Evolutionary conservation across 345 rosid species (phyloP).

Genomic region (Boechera stricta): DNA sequence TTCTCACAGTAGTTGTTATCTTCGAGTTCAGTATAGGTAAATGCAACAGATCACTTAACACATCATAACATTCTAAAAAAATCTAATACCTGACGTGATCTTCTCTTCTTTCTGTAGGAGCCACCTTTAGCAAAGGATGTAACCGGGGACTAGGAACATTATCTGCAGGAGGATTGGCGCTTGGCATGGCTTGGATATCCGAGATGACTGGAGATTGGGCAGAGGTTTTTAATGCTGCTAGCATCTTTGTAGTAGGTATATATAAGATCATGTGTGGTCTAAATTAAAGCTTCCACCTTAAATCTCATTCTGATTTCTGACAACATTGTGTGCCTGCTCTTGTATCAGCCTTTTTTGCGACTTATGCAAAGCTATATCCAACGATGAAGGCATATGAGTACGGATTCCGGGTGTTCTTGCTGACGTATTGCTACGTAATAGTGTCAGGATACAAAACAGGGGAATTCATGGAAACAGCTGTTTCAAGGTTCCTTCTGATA

Average conservation of each 20-base stretch:
- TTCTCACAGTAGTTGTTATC: slow-evolving; percentile 79
- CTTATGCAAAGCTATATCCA: slow-evolving; percentile 77
- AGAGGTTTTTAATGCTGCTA: slow-evolving; percentile 62
- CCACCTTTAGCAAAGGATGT: slow-evolving; percentile 88
- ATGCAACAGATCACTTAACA: slow-evolving; percentile 14
- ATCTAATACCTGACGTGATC: background rate
- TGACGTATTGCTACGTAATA: slow-evolving; percentile 80
- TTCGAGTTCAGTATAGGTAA: slow-evolving; percentile 91
- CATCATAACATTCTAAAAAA: slow-evolving; percentile 6
- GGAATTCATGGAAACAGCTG: slow-evolving; percentile 67
- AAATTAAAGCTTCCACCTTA: slow-evolving; percentile 14
- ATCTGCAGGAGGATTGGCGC: slow-evolving; percentile 87
- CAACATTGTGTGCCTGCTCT: slow-evolving; percentile 23
- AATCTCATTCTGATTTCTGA: slow-evolving; percentile 20
- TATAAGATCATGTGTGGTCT: background rate
- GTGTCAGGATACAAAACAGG: slow-evolving; percentile 83
- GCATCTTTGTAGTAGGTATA: slow-evolving; percentile 74
- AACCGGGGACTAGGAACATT: slow-evolving; percentile 85
- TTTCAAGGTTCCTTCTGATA: slow-evolving; percentile 73
- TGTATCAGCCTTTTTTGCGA: slow-evolving; percentile 61
- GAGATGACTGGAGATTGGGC: slow-evolving; percentile 65
- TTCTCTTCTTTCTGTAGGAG: slow-evolving; percentile 57
- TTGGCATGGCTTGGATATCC: slow-evolving; percentile 73
- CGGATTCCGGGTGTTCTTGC: slow-evolving; percentile 83
- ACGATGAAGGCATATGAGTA: slow-evolving; percentile 91